Percentiles rank a stretch among this genome's conserved stretches.
These are phyloP conservation scores for Exobasidium cylindrosporum DNA, from an alignment of 1,284 basidiomycete genomes.

Conservation along the genomic window DNA sequence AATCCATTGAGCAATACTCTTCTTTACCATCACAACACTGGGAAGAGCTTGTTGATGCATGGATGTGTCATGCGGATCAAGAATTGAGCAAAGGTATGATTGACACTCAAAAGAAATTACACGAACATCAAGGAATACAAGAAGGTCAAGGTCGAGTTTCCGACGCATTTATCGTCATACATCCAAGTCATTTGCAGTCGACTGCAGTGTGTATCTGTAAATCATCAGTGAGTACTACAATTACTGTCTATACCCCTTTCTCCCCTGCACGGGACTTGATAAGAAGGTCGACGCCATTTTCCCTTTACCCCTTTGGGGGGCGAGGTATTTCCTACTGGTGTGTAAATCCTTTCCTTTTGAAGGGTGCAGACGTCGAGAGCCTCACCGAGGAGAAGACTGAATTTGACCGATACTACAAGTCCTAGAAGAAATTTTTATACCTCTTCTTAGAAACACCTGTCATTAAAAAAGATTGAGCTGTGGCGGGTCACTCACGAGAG, in stretches of 20 bases:
- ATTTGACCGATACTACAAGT: slow-evolving; percentile 13
- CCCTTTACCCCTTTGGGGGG: background rate
- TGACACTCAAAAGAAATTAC: slow-evolving; percentile 17
- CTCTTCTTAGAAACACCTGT: slow-evolving; percentile 7
- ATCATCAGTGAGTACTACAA: too few relatives aligned
- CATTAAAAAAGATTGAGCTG: background rate
- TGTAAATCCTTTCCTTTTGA: background rate
- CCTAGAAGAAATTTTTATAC: background rate
- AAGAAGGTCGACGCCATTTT: background rate
- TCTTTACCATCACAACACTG: slow-evolving; percentile 92
- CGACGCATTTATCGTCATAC: background rate
- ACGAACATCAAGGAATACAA: slow-evolving; percentile 8
- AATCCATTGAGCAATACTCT: slow-evolving; percentile 60
- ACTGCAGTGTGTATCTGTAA: too few relatives aligned
- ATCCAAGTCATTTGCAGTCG: background rate
- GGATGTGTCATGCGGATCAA: slow-evolving; percentile 96
- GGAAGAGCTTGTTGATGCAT: slow-evolving; percentile 92
- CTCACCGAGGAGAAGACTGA: slow-evolving; percentile 6
- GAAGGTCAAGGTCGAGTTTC: slow-evolving; percentile 5
- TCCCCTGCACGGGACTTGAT: background rate
- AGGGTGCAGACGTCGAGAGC: slow-evolving; percentile 4
- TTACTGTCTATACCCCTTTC: too few relatives aligned
- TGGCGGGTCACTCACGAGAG: background rate
- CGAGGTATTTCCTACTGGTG: background rate
- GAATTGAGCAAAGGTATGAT: slow-evolving; percentile 35